A percentile compares a stretch with the other conserved stretches of the same genome.
phyloP scores from a whole-genome alignment of 768 basidiomycete species.

The Clavulina sp. region DNA sequence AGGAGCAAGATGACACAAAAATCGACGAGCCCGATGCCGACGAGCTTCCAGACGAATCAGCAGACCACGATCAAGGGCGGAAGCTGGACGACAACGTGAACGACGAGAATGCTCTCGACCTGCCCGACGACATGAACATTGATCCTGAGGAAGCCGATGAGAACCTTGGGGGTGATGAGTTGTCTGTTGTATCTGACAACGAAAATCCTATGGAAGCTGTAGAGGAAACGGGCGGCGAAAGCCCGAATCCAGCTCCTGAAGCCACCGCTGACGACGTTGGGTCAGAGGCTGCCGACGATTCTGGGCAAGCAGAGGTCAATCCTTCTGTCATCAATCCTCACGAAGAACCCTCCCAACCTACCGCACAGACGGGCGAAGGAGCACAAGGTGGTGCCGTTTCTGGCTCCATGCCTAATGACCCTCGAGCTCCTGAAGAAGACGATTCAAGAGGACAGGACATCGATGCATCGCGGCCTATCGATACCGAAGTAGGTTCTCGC shows the following conservation, averaged over 20 bases:
- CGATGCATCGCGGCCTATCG: no score
- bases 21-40: constrained; percentile 22
- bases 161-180: constrained; percentile 16
- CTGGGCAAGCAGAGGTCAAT: background rate
- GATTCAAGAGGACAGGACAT: background rate
- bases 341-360: no score
- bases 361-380: constrained; percentile 3
- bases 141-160: constrained; percentile 19
- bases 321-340: background rate
- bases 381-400: constrained; percentile 13
- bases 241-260: background rate
- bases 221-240: background rate
- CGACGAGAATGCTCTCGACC: constrained; percentile 68
- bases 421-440: background rate
- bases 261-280: constrained; percentile 15
- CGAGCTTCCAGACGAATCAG: constrained; percentile 27
- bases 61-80: constrained; percentile 15
- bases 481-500: no score
- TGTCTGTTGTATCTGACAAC: background rate
- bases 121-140: constrained; percentile 75
- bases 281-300: background rate
- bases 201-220: background rate
- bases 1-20: constrained; percentile 12
- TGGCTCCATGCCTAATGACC: background rate
- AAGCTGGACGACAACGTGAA: constrained; percentile 61